phyloP scores from a whole-genome alignment of 2,329 filamentous ascomycete species.

The Exophiala phaeomuriformis region DNA sequence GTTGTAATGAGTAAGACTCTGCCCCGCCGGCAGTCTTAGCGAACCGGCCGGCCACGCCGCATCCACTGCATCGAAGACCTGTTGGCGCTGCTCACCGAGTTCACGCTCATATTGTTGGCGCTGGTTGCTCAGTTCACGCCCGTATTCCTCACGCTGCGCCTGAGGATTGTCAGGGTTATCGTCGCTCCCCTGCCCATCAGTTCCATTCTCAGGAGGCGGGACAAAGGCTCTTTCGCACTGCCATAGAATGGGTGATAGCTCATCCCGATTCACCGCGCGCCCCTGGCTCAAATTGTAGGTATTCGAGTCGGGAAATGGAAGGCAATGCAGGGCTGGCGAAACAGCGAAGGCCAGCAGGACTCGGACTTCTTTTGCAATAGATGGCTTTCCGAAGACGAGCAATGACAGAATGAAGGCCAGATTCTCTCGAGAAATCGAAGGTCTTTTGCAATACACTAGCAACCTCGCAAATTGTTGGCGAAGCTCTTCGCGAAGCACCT shows the following conservation, averaged over 20 bases:
- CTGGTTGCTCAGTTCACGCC: no score
- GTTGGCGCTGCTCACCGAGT: background rate
- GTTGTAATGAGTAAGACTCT: background rate
- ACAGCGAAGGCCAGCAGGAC: constrained; percentile 10
- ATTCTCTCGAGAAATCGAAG: background rate
- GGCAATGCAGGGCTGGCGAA: background rate
- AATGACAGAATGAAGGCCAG: constrained; percentile 11
- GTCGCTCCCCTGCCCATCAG: no score
- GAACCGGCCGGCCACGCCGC: constrained; percentile 5
- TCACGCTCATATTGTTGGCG: background rate
- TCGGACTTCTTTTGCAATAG: background rate
- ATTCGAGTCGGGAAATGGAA: constrained; percentile 2
- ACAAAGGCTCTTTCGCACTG: constrained; percentile 3
- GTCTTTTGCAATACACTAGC: constrained; percentile 7
- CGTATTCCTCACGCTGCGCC: no score
- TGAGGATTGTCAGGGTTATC: no score
- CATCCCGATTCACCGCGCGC: background rate
- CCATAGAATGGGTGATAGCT: constrained; percentile 1
- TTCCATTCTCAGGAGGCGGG: no score
- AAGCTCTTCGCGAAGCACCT: constrained; percentile 2
- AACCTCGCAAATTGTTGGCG: constrained; percentile 4
- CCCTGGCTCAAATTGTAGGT: constrained; percentile 11
- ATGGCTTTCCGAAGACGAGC: constrained; percentile 8
- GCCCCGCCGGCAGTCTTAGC: background rate
- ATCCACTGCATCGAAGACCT: background rate